Base-by-base conservation (phyloP, 805 yeast genomes). In the Sugiyamaella lignohabitans region DNA sequence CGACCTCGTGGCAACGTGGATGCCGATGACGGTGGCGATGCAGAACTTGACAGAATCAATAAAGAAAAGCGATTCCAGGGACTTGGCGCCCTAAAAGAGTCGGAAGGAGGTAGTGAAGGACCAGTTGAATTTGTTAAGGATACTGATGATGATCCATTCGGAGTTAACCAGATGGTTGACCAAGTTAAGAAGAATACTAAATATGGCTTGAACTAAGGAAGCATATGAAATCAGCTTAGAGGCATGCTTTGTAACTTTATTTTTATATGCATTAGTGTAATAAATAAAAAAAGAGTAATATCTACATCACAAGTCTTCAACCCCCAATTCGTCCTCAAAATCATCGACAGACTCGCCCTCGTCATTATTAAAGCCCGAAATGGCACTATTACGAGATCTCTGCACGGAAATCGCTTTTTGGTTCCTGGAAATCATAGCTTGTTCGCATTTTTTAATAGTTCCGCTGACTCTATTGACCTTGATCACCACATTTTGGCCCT, bases 381-480 rank as follows among this genome's bases (percentile, higher is more conserved):
- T 8, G 8, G 32, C 32, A 27, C 11, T 27, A 14, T 8, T 8
- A 27, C 14, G 8, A 14, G 32, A 8, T 27, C 32, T 8, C 14
- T 38, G 41, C 10, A 6, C 23, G 10, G 41, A 19, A 42, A 52
- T 50, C 4, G 43, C 38, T 14, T 5, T 14, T 32, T 47, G 42
- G 32, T 51, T 44, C 8, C 78, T 69, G 46, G 72, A 62, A 23
- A 86, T 78, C 0, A 88, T 82, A 48, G 71, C 76, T 53, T 79
- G 75, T 60, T 89, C 95, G 53, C 94, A 78, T 59, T 86, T 87
- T 60, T 80, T 82, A 27, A 89, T 88, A 0, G 96, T 87, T 0
- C 96, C 98, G 58, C 95, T 82, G 0, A 86, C 79, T 48, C 82
- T 84, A 3, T 75, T 66, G 23, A 85, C 81, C 46, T 80, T 71